phyloP scores from a whole-genome alignment of 257 asterid species.

The Anisodus tanguticus region DNA sequence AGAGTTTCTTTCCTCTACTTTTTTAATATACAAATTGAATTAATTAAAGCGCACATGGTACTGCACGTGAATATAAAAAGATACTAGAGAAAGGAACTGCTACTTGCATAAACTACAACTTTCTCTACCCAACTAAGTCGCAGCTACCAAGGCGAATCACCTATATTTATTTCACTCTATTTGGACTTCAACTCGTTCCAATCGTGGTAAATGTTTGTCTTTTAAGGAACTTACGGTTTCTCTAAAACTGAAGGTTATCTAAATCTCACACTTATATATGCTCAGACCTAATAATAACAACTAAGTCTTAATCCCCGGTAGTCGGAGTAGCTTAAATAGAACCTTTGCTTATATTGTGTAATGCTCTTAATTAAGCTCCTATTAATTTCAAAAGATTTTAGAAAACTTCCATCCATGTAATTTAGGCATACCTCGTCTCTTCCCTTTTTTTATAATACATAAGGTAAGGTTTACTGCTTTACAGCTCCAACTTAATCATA shows the following conservation, averaged over 20 bases:
- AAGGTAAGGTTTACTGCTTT: conserved; percentile 1
- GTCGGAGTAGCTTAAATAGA: not conserved
- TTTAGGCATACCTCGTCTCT: conserved; percentile 7
- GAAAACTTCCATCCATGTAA: not conserved
- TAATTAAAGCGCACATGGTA: not conserved
- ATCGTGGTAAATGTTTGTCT: conserved; percentile 1
- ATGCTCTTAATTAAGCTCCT: conserved; percentile 7
- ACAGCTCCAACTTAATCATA: not conserved
- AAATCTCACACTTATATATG: not conserved
- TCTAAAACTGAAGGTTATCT: not conserved
- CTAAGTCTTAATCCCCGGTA: not conserved
- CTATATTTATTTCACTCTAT: not conserved
- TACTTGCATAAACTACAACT: not conserved
- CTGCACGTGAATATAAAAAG: conserved; percentile 16
- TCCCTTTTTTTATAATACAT: not conserved
- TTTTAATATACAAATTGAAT: not conserved
- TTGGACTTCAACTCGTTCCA: conserved; percentile 1
- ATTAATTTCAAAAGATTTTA: not conserved
- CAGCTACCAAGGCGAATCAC: not conserved
- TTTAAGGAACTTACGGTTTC: not conserved
- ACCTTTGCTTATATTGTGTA: conserved; percentile 18
- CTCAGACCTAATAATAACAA: conserved; percentile 10
- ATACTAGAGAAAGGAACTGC: conserved; percentile 1
- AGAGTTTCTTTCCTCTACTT: conserved; percentile 21
- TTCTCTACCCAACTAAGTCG: not conserved